Conservation (phyloP, 768 basidiomycete species). For the Terana coerulea region DNA sequence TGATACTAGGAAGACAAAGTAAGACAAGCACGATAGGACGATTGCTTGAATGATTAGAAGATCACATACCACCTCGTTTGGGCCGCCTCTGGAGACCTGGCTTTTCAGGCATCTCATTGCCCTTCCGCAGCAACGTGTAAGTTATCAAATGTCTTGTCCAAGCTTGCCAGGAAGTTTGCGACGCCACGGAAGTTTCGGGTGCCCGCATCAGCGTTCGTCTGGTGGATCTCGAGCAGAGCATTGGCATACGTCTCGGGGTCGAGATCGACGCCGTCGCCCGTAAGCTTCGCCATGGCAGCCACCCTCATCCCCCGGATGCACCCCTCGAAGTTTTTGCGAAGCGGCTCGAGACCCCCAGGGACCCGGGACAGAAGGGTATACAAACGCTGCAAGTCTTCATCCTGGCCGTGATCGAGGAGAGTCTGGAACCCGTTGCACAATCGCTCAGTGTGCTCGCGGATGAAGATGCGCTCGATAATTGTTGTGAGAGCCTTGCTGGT, state of each 20-base stretch:
- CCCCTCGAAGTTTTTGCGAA: conserved; percentile 89
- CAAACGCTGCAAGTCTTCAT: conserved; percentile 94
- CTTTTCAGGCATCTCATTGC: conserved; percentile 92
- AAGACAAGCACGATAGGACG: too few relatives aligned
- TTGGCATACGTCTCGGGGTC: conserved; percentile 96
- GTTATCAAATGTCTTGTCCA: conserved; percentile 93
- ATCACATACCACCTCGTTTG: conserved; percentile 82
- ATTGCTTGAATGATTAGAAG: too few relatives aligned
- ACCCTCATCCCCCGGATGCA: conserved; percentile 92
- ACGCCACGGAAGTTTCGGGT: conserved; percentile 87
- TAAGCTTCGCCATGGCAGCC: conserved; percentile 71
- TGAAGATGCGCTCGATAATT: conserved; percentile 90
- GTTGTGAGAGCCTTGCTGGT: conserved; percentile 78
- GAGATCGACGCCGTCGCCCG: conserved; percentile 47
- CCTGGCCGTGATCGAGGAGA: conserved; percentile 88
- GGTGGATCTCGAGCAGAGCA: conserved; percentile 85
- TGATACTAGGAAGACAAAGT: too few relatives aligned
- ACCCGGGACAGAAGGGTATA: conserved; percentile 90
- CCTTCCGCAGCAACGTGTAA: conserved; percentile 91
- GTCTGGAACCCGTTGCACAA: conserved; percentile 95
- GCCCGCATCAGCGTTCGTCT: conserved; percentile 88
- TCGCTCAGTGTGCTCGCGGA: conserved; percentile 75
- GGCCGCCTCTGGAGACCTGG: conserved; percentile 83
- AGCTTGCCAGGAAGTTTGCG: conserved; percentile 89
- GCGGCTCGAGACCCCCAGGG: conserved; percentile 82